Evolutionary conservation across 2,329 filamentous ascomycete genomes (phyloP).

Genomic region (Fusarium sp.): DNA sequence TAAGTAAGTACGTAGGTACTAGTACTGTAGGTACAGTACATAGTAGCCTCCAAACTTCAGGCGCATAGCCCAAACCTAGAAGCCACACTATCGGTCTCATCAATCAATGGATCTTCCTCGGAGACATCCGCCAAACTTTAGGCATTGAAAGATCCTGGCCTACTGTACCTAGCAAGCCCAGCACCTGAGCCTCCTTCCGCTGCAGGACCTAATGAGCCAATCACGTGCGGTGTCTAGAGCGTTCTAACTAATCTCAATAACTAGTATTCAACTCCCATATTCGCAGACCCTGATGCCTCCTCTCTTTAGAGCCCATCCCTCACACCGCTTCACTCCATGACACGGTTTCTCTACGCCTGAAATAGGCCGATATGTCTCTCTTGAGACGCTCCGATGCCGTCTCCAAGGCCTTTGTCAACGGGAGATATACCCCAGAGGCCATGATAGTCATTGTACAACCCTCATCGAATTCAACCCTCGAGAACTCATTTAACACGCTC

Average conservation of each 20-base stretch:
- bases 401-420: constrained; percentile 2
- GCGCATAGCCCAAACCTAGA: constrained; percentile 21
- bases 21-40: too few relatives aligned
- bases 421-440: constrained; percentile 30
- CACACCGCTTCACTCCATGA: constrained; percentile 21
- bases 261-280: not conserved
- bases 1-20: too few relatives aligned
- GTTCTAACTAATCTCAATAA: constrained; percentile 8
- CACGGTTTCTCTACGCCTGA: constrained; percentile 3
- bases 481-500: constrained; percentile 4
- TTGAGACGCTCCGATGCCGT: constrained; percentile 17
- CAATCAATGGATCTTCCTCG: constrained; percentile 17
- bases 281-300: constrained; percentile 1
- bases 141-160: not conserved
- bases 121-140: constrained; percentile 15
- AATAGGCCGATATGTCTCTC: constrained; percentile 30
- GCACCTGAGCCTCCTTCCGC: constrained; percentile 14
- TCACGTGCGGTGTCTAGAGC: constrained; percentile 9
- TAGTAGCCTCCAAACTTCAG: constrained; percentile 2
- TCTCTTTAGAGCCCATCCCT: not conserved
- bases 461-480: not conserved
- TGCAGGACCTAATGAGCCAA: not conserved
- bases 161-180: constrained; percentile 3
- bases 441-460: constrained; percentile 40
- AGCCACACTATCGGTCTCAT: constrained; percentile 13